phyloP scores from a whole-genome alignment of 1,139 yeast species.

The Candida pseudoviswanathii region DNA sequence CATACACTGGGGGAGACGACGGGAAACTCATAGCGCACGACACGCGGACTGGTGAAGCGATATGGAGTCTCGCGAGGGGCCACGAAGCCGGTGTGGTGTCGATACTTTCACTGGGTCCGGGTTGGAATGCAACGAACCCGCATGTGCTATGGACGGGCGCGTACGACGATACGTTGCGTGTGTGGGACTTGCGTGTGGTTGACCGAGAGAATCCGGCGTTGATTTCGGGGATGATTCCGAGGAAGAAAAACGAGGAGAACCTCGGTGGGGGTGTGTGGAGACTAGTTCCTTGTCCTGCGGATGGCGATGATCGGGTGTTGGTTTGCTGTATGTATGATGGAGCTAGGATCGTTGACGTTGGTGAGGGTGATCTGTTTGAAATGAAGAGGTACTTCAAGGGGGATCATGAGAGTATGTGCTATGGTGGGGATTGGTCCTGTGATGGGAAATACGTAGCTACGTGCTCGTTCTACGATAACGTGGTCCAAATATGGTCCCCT shows the following conservation, averaged over 20 bases:
- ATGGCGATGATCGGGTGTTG: constrained; percentile 53
- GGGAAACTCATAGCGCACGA: constrained; percentile 77
- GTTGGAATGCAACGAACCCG: constrained; percentile 45
- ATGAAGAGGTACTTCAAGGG: constrained; percentile 57
- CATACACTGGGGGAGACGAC: constrained; percentile 94
- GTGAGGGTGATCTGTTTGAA: constrained; percentile 33
- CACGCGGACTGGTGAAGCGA: constrained; percentile 42
- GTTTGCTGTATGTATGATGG: constrained; percentile 97
- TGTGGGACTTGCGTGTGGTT: constrained; percentile 68
- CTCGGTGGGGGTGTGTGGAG: constrained; percentile 97
- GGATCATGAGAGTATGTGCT: constrained; percentile 89
- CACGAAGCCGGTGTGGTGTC: constrained; percentile 92
- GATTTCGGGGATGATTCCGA: constrained; percentile 52
- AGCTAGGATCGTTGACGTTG: constrained; percentile 60
- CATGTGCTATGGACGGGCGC: constrained; percentile 84
- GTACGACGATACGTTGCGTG: constrained; percentile 78
- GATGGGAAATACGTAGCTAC: constrained; percentile 58
- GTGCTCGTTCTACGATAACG: constrained; percentile 88
- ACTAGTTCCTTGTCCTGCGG: constrained; percentile 63
- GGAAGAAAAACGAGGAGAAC: constrained; percentile 41
- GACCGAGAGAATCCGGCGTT: constrained; percentile 38
- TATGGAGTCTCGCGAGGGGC: constrained; percentile 61
- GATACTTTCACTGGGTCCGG: constrained; percentile 52
- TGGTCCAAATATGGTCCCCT: constrained; percentile 72
- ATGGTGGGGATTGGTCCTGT: constrained; percentile 87